Conservation (phyloP, 257 asterid species). For the Solanum bulbocastanum region DNA sequence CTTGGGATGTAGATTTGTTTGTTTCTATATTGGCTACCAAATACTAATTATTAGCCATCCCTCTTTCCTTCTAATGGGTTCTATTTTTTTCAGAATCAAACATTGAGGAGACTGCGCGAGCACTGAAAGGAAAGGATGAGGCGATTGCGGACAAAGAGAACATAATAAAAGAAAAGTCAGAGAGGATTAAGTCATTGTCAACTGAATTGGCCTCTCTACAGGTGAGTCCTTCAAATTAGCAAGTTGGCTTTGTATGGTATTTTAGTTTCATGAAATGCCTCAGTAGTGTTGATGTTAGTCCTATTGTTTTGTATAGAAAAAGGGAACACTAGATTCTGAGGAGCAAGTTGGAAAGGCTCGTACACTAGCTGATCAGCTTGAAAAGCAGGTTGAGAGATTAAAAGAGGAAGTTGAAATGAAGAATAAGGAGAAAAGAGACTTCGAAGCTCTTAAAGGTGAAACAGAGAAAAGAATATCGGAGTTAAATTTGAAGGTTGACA, state of each 20-base stretch:
- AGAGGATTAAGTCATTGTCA: constrained; percentile 49
- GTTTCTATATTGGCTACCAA: neutral
- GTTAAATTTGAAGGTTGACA: constrained; percentile 38
- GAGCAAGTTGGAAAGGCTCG: constrained; percentile 67
- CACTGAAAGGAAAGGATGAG: constrained; percentile 54
- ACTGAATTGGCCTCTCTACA: constrained; percentile 57
- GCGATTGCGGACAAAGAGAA: constrained; percentile 58
- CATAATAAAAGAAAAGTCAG: constrained; percentile 49
- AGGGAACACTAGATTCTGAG: constrained; percentile 43
- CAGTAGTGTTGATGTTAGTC: neutral
- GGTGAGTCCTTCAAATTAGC: constrained; percentile 33
- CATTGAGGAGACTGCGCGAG: constrained; percentile 53
- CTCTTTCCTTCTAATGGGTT: constrained; percentile 1
- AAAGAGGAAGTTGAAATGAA: constrained; percentile 33
- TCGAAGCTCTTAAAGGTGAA: constrained; percentile 46
- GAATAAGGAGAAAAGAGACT: constrained; percentile 39
- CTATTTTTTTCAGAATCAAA: constrained; percentile 38
- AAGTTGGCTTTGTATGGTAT: neutral
- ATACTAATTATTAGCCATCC: neutral
- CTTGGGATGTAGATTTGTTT: neutral
- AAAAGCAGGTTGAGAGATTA: constrained; percentile 56
- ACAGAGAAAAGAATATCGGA: constrained; percentile 49
- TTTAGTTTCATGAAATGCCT: neutral
- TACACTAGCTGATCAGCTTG: constrained; percentile 62
- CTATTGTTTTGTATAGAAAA: constrained; percentile 24